phyloP scores from a whole-genome alignment of 495 filamentous ascomycete species.

The Collariella sp. region DNA sequence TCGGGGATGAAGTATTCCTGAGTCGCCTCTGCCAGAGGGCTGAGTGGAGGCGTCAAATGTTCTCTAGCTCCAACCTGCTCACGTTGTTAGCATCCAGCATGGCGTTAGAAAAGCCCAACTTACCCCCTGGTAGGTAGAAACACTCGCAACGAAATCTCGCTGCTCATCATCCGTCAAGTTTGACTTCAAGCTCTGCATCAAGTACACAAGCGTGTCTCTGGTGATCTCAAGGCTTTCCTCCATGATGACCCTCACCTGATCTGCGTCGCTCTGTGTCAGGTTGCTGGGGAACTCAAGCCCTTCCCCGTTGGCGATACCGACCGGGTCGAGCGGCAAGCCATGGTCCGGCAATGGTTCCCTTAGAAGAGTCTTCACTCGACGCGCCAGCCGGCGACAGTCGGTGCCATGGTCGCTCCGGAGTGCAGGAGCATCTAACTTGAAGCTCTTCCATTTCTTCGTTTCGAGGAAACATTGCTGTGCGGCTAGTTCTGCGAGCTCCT shows the following conservation, averaged over 20 bases:
- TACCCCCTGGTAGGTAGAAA: constrained; percentile 31
- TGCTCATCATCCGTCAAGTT: constrained; percentile 33
- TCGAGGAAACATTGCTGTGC: constrained; percentile 10
- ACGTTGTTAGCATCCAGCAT: constrained; percentile 10
- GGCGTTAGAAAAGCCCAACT: background rate
- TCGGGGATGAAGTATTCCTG: constrained; percentile 39
- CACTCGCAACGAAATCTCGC: constrained; percentile 23
- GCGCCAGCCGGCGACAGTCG: constrained; percentile 33
- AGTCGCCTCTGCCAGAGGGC: constrained; percentile 35
- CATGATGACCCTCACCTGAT: background rate
- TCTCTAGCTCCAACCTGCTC: constrained; percentile 25
- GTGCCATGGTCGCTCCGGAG: constrained; percentile 42
- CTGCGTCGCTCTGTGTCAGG: background rate
- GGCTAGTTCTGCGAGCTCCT: constrained; percentile 9
- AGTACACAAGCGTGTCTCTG: constrained; percentile 11
- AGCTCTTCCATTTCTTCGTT: constrained; percentile 6
- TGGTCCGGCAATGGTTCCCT: constrained; percentile 29
- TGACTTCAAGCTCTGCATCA: constrained; percentile 26
- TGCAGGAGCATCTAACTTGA: constrained; percentile 46
- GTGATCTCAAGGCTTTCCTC: constrained; percentile 18
- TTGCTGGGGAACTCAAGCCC: constrained; percentile 23
- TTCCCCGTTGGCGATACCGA: constrained; percentile 42
- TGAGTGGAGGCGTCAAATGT: constrained; percentile 51
- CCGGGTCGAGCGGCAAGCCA: constrained; percentile 39
- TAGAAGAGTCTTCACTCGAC: constrained; percentile 24